Conservation (phyloP, 441 rosid genomes). For the Metrosideros polymorpha region DNA sequence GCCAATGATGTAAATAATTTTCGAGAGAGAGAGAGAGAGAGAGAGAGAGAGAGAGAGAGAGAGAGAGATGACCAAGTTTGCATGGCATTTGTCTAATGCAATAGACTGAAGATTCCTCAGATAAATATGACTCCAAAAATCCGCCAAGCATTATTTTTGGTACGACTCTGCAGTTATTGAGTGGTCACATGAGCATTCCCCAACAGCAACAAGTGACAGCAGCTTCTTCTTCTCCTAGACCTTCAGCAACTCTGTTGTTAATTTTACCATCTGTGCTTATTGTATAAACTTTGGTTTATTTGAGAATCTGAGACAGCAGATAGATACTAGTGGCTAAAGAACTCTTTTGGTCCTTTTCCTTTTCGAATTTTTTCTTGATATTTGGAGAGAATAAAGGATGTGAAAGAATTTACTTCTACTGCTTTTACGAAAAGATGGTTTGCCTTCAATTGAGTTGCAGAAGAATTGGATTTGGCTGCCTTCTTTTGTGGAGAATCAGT, state of each 20-base stretch:
- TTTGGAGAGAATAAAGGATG: neutral
- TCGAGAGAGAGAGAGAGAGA: too few relatives aligned
- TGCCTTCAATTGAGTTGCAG: neutral
- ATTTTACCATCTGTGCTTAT: neutral
- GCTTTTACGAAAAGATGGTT: neutral
- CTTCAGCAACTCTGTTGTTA: neutral
- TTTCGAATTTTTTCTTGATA: neutral
- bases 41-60: neutral
- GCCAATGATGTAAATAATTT: neutral
- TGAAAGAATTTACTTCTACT: neutral
- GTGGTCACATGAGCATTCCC: neutral
- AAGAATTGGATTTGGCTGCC: neutral
- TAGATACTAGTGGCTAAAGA: neutral
- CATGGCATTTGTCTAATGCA: too few relatives aligned
- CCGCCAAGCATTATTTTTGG: too few relatives aligned
- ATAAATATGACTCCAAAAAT: too few relatives aligned
- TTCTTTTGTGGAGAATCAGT: neutral
- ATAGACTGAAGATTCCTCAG: too few relatives aligned
- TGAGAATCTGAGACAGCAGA: neutral
- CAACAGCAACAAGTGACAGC: neutral
- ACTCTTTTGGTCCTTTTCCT: neutral
- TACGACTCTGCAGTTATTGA: too few relatives aligned
- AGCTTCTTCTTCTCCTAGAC: neutral
- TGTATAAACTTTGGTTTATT: neutral
- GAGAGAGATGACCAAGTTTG: neutral